Evolutionary conservation across 1,139 yeast genomes (phyloP), one percentile per base, ranked within the genome.

Genomic region (Scheffersomyces insectosa): DNA sequence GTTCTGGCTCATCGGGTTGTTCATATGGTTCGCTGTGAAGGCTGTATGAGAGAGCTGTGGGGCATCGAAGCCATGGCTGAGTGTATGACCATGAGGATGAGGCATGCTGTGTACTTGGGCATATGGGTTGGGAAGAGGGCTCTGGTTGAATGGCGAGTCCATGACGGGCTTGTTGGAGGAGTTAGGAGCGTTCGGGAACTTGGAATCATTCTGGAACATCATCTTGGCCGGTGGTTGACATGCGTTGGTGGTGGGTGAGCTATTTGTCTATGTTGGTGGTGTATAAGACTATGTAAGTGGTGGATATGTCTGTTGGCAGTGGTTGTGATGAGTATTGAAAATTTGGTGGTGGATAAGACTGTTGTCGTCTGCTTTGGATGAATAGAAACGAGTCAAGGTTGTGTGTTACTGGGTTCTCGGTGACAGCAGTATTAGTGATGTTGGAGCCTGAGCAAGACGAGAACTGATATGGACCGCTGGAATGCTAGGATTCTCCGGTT

Each of bases 161-260:
- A 31, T 15, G 9, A 10, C 10, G 23, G 15, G 23, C 13, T 31
- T 31, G 23, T 31, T 31, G 23, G 23, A 15, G 23, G 34, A 14
- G 23, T 15, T 31, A 1, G 34, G 34, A 31, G 20, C 34, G 34
- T 31, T 31, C 20, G 34, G 34, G 34, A 31, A 31, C 34, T 31
- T 31, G 34, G 34, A 31, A 12, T 31, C 34, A 20, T 31, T 31
- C n/a, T 31, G 34, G 34, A 31, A 31, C 34, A 31, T 31, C 34
- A 31, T 31, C 15, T 31, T 31, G 34, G 13, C 20, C 4, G 34
- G 34, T 14, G 13, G 34, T 15, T 14, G 23, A 31, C 15, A 20
- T 14, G 20, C 34, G 20, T 31, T 7, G 5, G 23, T 13, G 10
- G 15, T 31, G 34, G n/a, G 34, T 10, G 14, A 31, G 34, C 16